Evolutionary conservation across 2,329 filamentous ascomycete species (phyloP).

Genomic region (Sporothrix dimorphospora): DNA sequence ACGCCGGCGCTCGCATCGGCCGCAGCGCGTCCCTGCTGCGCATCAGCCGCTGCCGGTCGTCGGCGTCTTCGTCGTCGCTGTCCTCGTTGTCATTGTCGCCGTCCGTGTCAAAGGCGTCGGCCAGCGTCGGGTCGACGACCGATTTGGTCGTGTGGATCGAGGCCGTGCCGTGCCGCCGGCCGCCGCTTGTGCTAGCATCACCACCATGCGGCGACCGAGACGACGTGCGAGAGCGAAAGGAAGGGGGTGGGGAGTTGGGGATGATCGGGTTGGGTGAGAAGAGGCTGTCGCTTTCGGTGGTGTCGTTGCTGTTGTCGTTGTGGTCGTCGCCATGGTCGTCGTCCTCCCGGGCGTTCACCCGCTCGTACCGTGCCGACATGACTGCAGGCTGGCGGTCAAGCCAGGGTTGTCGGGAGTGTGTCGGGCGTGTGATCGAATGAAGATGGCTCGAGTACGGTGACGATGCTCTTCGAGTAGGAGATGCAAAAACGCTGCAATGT

Average conservation of each 20-base stretch:
- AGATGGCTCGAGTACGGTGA: background rate
- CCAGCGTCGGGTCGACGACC: constrained; percentile 74
- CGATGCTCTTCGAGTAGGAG: background rate
- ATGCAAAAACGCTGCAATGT: background rate
- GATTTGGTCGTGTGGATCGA: background rate
- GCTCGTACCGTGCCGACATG: constrained; percentile 62
- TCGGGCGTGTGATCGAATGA: background rate
- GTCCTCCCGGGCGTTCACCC: constrained; percentile 48
- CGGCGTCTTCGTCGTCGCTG: constrained; percentile 74
- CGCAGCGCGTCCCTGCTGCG: constrained; percentile 55
- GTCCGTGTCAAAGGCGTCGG: constrained; percentile 88
- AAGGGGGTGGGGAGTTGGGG: constrained; percentile 71
- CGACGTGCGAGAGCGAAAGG: constrained; percentile 83
- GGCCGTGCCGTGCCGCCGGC: constrained; percentile 8
- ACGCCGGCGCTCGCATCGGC: constrained; percentile 29
- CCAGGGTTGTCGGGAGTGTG: background rate
- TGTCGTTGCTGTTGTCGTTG: constrained; percentile 54
- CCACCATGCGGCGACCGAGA: constrained; percentile 48
- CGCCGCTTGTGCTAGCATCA: background rate
- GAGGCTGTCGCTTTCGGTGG: constrained; percentile 49
- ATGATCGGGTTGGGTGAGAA: constrained; percentile 42
- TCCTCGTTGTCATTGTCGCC: constrained; percentile 80
- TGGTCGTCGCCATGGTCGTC: constrained; percentile 62
- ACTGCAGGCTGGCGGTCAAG: constrained; percentile 25
- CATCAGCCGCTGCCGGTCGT: constrained; percentile 87